Evolutionary conservation across 805 yeast species (phyloP), one percentile per base, ranked within the genome.

Genomic region (Sugiyamaella mastotermitis): DNA sequence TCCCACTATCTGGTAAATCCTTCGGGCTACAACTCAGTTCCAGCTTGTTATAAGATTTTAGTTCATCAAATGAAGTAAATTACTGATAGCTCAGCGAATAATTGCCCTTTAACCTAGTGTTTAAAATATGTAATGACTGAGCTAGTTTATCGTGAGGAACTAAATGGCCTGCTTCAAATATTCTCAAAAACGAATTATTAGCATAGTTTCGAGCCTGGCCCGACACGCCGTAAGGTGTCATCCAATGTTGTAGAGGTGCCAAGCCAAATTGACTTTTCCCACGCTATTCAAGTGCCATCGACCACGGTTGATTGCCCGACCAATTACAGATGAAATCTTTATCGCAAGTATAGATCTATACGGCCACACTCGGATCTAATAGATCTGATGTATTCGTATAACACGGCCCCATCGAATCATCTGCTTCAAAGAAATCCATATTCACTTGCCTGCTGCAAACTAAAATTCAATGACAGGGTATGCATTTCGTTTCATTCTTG

Each of bases 161-260:
- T 95, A 87, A 86, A 63, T 87, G 96, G 24, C 95, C 95, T 32
- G 92, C 95, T 51, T 80, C 86, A 52, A 64, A 84, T 33, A 86
- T 71, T 60, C 94, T 75, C 56, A 86, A 69, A 63, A 81, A 86
- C 1, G 95, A 80, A 57, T 85, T 80, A 39, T 77, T 51, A 31
- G 75, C 78, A 55, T 37, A 40, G 49, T 74, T 76, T 58, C 79
- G 80, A 44, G 74, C 79, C 48, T 74, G 74, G 48, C 87, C 87
- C 11, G 80, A 82, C 37, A 59, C 57, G 34, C 64, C 57, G 33
- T 71, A 74, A 25, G 58, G 59, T 10, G 62, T 62, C 19, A 28
- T 38, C 64, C 61, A 59, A 20, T 48, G 38, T 32, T 24, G 30
- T 24, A 43, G 37, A 5, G 46, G 45, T 59, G 49, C 55, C 61